Evolutionary conservation across 2,329 filamentous ascomycete species (phyloP).

Genomic region (Trichoderma citrinoviride): DNA sequence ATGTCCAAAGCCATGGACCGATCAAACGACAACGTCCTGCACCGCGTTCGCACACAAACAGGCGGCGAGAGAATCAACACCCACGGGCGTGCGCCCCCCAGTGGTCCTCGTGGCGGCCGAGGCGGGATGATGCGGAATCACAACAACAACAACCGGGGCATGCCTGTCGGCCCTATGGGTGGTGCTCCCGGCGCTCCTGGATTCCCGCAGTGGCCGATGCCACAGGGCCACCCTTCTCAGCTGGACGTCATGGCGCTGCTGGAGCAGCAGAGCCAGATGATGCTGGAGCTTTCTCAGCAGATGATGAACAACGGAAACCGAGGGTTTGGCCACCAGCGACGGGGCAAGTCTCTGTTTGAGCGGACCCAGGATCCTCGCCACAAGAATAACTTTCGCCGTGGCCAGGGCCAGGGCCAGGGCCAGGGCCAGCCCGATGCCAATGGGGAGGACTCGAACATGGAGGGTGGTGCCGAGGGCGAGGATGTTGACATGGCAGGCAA

Average conservation of each 20-base stretch:
- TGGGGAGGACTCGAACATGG: slow-evolving; percentile 38
- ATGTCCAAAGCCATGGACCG: slow-evolving; percentile 82
- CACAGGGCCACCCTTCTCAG: slow-evolving; percentile 46
- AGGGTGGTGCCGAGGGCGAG: slow-evolving; percentile 44
- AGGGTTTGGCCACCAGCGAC: slow-evolving; percentile 40
- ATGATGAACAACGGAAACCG: slow-evolving; percentile 53
- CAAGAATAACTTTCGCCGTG: slow-evolving; percentile 53
- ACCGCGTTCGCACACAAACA: slow-evolving; percentile 70
- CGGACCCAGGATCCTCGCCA: slow-evolving; percentile 58
- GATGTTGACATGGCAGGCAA: slow-evolving; percentile 63
- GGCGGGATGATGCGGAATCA: slow-evolving; percentile 50
- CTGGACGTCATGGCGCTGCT: slow-evolving; percentile 69
- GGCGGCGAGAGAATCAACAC: slow-evolving; percentile 79
- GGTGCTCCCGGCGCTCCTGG: slow-evolving; percentile 10
- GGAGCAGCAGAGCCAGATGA: slow-evolving; percentile 84
- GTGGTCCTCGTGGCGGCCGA: slow-evolving; percentile 63
- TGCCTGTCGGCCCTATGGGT: slow-evolving; percentile 3
- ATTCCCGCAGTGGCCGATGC: slow-evolving; percentile 35
- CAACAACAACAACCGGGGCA: slow-evolving; percentile 40
- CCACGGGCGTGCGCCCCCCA: slow-evolving; percentile 67
- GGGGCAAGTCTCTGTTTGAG: slow-evolving; percentile 68
- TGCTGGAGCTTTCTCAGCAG: slow-evolving; percentile 69
- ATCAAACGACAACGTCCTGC: slow-evolving; percentile 68
- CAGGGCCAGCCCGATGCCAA: slow-evolving; percentile 33
- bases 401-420: slow-evolving; percentile 35